Evolutionary conservation across 176 grass and related monocot genomes (phyloP), one percentile per base, ranked within the genome.

Genomic region (Bothriochloa decipiens): DNA sequence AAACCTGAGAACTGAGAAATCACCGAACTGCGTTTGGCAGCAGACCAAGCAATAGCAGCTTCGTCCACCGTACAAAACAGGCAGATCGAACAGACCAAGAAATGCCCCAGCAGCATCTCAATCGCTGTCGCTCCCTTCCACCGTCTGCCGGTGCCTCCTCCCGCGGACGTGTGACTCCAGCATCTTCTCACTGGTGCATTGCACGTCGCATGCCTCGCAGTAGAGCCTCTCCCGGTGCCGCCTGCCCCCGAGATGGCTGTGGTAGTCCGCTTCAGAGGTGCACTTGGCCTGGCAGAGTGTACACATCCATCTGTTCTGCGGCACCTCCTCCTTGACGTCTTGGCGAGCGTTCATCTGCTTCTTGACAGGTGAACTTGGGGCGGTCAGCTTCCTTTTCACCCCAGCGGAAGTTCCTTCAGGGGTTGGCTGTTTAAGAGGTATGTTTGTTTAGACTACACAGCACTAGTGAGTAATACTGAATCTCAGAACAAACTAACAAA

Each of bases 171-270:
- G 86, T 65, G 64, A 82, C 20, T 0, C 20, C 79, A 62, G 12
- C 3, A 0, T 10, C 78, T 68, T 87, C 23, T 26, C 22, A 7
- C 40, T n/a, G 50, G 8, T 5, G 65, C 11, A 70, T 22, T 47
- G 2, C 64, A 82, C 28, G 17, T 43, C 9, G 28, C 86, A 82
- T 0, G 22, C 0, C 1, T 37, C 1, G 10, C 86, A 82, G 40
- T 50, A 77, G 29, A 8, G 7, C 41, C 14, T 87, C 35, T 87
- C 61, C 36, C 28, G 45, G 25, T 81, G 78, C 18, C 70, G 40
- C 61, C 61, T 67, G 26, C 72, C 79, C 3, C 4, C 33, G 49
- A 76, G 71, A 42, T 76, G 78, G 0, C 14, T 28, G 8, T 13
- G 10, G 26, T 33, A 60, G 37, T 82, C 27, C 40, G 29, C 60